Percentiles rank a stretch among this genome's conserved stretches.
phyloP scores from a whole-genome alignment of 2,329 filamentous ascomycete genomes.

The Pseudogymnoascus sp. region DNA sequence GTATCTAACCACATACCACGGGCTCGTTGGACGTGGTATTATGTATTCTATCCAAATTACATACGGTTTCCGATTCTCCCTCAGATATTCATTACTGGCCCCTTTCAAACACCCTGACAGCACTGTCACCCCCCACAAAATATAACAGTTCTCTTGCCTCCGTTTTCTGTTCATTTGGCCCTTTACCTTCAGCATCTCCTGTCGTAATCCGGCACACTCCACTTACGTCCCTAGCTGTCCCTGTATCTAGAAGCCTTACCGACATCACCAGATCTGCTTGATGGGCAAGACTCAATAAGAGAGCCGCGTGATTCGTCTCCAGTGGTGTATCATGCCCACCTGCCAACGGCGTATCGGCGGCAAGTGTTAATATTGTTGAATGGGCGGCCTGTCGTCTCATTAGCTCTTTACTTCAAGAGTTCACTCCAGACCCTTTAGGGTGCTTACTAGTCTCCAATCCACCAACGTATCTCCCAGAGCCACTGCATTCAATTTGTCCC shows the following conservation, averaged over 20 bases:
- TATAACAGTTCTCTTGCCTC: constrained; percentile 72
- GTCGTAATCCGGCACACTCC: constrained; percentile 73
- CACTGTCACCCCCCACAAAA: constrained; percentile 70
- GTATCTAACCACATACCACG: background rate
- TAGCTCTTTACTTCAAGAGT: background rate
- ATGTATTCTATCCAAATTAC: constrained; percentile 9
- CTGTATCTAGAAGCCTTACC: constrained; percentile 72
- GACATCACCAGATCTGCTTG: constrained; percentile 64
- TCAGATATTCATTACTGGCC: constrained; percentile 47
- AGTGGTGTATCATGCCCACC: constrained; percentile 53
- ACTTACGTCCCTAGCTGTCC: constrained; percentile 83
- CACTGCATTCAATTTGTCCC: constrained; percentile 37
- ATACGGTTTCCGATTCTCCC: background rate
- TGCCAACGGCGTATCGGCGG: constrained; percentile 69
- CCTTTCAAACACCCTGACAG: constrained; percentile 76
- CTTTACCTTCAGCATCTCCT: constrained; percentile 34
- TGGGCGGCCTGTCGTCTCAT: constrained; percentile 46
- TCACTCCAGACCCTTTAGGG: background rate
- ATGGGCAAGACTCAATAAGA: constrained; percentile 67
- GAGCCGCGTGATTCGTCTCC: constrained; percentile 63
- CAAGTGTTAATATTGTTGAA: constrained; percentile 57
- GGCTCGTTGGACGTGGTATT: constrained; percentile 1
- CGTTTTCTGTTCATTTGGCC: constrained; percentile 28
- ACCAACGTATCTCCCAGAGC: constrained; percentile 51
- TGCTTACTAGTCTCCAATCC: constrained; percentile 54